A percentile compares a stretch with the other conserved stretches of the same genome.
phyloP scores from a whole-genome alignment of 345 rosid species.

The Gossypium raimondii region DNA sequence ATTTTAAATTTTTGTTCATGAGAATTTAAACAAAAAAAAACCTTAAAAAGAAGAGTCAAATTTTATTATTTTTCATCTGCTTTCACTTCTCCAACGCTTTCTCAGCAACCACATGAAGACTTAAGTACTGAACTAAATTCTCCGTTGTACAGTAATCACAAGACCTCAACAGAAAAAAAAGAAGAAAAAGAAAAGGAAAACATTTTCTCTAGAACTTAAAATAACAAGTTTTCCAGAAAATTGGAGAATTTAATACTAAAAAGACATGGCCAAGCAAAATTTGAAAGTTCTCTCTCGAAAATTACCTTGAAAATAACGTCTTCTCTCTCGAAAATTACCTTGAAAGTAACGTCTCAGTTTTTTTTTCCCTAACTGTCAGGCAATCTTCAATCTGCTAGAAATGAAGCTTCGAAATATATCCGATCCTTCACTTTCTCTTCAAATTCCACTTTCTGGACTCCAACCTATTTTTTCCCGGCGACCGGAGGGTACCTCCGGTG shows the following conservation, averaged over 20 bases:
- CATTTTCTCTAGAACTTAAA: conserved; percentile 3
- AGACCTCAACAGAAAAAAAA: not conserved
- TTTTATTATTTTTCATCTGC: not conserved
- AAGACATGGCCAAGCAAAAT: not conserved
- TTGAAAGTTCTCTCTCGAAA: not conserved
- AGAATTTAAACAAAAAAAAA: not conserved
- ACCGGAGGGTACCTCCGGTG: conserved; percentile 24
- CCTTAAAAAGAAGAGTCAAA: not conserved
- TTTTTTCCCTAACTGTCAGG: conserved; percentile 19
- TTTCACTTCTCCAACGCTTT: not conserved
- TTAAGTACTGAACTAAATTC: not conserved
- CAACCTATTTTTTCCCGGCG: conserved; percentile 20
- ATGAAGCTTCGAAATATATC: conserved; percentile 12
- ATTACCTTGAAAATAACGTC: conserved; percentile 18
- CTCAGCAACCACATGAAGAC: not conserved
- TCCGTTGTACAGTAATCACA: not conserved
- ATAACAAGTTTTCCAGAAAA: not conserved
- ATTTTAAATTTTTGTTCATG: not conserved
- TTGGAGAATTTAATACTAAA: not conserved
- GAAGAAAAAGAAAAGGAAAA: not conserved
- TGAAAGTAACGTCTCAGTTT: conserved; percentile 14
- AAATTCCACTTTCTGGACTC: conserved; percentile 17
- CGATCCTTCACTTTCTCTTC: conserved; percentile 17
- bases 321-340: conserved; percentile 17
- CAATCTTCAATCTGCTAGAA: conserved; percentile 16